Percentiles rank a stretch among this genome's conserved stretches.
phyloP scores from a whole-genome alignment of 1,284 basidiomycete species.

The Neolentinus lepideus region DNA sequence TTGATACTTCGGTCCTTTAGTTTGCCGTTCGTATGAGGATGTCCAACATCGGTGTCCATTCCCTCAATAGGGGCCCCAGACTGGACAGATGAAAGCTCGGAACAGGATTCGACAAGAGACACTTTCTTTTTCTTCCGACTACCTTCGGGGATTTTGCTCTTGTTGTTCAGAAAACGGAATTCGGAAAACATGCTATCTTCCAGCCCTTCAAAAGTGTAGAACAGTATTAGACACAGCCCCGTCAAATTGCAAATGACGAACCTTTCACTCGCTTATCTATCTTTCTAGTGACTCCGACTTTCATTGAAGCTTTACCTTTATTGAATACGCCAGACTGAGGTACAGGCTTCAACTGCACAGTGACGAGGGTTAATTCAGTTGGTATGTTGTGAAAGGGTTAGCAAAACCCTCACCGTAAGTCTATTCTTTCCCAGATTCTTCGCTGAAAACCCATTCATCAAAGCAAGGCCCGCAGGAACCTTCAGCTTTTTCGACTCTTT shows the following conservation, averaged over 20 bases:
- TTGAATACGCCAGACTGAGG: constrained; percentile 54
- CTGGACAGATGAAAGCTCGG: background rate
- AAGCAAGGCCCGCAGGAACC: constrained; percentile 45
- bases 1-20: background rate
- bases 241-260: background rate
- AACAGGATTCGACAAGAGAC: background rate
- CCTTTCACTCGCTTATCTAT: constrained; percentile 7
- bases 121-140: background rate
- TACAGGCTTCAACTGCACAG: constrained; percentile 34
- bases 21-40: background rate
- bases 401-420: constrained; percentile 47
- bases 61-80: background rate
- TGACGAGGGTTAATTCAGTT: constrained; percentile 2
- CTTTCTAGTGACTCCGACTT: constrained; percentile 23
- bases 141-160: background rate
- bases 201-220: background rate
- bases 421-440: constrained; percentile 62
- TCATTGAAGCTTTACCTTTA: constrained; percentile 61
- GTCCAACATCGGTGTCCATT: background rate
- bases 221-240: background rate
- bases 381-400: background rate
- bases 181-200: background rate
- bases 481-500: constrained; percentile 24
- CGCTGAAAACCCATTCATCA: constrained; percentile 70
- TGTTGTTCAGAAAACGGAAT: background rate